Base-by-base conservation (phyloP, 768 basidiomycete genomes). In the Amanita molliuscula region DNA sequence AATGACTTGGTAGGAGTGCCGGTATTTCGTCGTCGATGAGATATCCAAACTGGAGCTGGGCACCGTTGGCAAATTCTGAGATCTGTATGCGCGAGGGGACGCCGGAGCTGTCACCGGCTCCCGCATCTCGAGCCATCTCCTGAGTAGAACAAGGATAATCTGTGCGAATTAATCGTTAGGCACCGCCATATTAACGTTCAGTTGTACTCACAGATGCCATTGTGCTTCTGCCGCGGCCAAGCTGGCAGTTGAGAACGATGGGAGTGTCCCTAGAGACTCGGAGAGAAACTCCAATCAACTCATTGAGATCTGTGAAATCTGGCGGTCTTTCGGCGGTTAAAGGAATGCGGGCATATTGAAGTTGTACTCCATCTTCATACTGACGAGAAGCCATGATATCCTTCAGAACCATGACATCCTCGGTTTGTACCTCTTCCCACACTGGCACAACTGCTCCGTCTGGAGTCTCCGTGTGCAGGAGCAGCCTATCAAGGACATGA, bases 221-320 rank as follows among this genome's bases (percentile, higher is more conserved):
- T 0, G 94, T 95, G 53, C 91, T 94, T 58, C 96, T 75, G 8
- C 95, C 94, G 26, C 91, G 75, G 3, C 92, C 95, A 11, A 99
- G 78, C 60, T 99, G 96, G 58, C 94, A 96, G 60, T 98, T 99
- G 31, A 99, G 77, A 15, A 99, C 83, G 51, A 98, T 86, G 0
- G 87, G 87, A 0, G 86, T 84, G 34, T 78, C 75, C 18, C 76
- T 72, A 6, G 83, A 76, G 4, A 81, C 79, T 8, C 82, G 73
- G 34, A 91, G 71, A 25, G 88, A 82, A 1, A 93, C 74, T 16
- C 88, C 82, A 52, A 93, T 83, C 21, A 95, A 71, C 53, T 88
- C 84, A 54, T 71, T 81, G 43, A 88, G 68, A 58, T 88, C 86
- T 20, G 78, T 65, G 61, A 81, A 82, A 60, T 90, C 87, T 0